Percentiles rank a stretch among this genome's conserved stretches.
Conservation (phyloP, 2,329 filamentous ascomycete species). For the Nigrospora oryzae region DNA sequence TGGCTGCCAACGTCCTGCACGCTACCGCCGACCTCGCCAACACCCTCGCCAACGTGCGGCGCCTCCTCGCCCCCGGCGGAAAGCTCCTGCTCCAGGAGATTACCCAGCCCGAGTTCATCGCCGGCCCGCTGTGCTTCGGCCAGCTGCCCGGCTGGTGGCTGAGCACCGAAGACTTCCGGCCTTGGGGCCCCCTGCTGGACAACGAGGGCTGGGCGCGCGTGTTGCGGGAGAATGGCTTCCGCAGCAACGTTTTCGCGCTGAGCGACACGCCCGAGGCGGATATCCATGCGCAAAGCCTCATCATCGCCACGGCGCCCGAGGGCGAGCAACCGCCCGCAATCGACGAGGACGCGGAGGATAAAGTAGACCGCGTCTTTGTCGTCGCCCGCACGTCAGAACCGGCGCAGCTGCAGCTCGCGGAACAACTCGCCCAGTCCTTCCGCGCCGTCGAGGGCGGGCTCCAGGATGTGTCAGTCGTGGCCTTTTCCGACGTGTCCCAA, state of each 20-base stretch:
- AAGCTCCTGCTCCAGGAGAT: constrained; percentile 1
- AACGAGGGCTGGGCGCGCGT: background rate
- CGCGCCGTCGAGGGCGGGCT: background rate
- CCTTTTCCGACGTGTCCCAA: background rate
- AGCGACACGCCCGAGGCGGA: background rate
- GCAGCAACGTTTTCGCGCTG: background rate
- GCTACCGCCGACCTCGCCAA: constrained; percentile 17
- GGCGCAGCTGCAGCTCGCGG: background rate
- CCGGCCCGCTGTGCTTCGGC: background rate
- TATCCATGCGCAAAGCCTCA: background rate
- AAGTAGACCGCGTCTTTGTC: background rate
- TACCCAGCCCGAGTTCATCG: constrained; percentile 1
- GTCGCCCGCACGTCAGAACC: background rate
- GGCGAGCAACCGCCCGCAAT: background rate
- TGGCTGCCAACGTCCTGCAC: constrained; percentile 22
- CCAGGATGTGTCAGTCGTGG: background rate
- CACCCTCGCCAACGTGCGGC: constrained; percentile 15
- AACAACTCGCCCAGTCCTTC: background rate
- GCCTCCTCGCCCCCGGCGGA: constrained; percentile 16
- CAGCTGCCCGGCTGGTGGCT: constrained; percentile 3
- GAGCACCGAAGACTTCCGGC: background rate
- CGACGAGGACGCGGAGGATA: background rate
- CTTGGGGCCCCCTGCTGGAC: background rate
- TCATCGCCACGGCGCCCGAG: background rate
- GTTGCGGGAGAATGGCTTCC: background rate